Percentiles rank a stretch among this genome's conserved stretches.
These are phyloP conservation scores for Aurantiochytrium sp. DNA, from an alignment of 108 stramenopile species.

Conservation along the genomic window DNA sequence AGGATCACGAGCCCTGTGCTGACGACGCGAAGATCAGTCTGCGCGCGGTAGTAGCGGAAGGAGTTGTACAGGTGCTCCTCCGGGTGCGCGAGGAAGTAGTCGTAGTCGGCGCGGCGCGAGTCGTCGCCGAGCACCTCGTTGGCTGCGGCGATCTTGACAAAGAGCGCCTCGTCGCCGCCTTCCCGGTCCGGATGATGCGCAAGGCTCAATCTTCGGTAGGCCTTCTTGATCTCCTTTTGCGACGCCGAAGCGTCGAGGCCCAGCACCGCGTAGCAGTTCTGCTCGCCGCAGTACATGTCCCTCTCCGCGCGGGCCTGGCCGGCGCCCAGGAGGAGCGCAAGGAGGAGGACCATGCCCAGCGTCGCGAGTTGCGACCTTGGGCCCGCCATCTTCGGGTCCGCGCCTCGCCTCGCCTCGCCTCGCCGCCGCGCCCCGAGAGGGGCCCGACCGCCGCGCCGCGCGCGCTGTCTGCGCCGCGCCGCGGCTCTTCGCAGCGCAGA, in stretches of 20 bases:
- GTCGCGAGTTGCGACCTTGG: too few relatives aligned
- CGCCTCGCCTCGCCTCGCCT: too few relatives aligned
- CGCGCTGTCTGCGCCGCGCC: too few relatives aligned
- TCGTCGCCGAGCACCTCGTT: conserved; percentile 13
- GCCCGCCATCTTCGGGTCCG: too few relatives aligned
- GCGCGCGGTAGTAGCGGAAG: neutral
- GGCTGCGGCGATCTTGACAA: neutral
- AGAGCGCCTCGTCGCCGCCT: conserved; percentile 23
- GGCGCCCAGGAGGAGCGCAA: neutral
- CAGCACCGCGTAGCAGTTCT: neutral
- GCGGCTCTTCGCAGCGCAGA: too few relatives aligned
- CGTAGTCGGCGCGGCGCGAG: neutral
- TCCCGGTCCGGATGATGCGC: neutral
- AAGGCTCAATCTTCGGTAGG: neutral
- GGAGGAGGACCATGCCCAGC: neutral
- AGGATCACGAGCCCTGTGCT: neutral
- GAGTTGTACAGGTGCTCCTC: neutral
- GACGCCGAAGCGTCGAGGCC: neutral
- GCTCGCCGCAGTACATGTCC: neutral
- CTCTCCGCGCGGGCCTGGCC: neutral
- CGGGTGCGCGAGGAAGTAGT: conserved; percentile 19
- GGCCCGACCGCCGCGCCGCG: too few relatives aligned
- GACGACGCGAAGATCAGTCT: neutral
- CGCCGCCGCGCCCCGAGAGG: too few relatives aligned
- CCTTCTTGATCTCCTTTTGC: neutral